Base-by-base conservation (phyloP, 2,329 filamentous ascomycete species). In the Allantophomopsis cytisporea region DNA sequence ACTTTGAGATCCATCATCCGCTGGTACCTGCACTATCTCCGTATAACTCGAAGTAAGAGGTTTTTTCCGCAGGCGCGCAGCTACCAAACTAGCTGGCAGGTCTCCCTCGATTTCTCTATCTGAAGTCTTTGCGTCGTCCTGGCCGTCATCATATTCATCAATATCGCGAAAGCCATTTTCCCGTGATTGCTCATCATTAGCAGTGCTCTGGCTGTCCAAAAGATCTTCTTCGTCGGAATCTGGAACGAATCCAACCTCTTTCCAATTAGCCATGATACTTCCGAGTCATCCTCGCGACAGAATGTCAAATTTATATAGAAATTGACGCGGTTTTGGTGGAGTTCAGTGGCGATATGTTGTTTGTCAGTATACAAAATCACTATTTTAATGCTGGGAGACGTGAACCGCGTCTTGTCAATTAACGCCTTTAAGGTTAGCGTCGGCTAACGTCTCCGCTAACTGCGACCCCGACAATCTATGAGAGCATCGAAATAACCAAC, bases 211-310 rank as follows among this genome's bases (percentile, higher is more conserved):
- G 31, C 41, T 44, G 31, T 54, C 49, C 20, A 45, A 37, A 35
- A 45, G 43, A 34, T 55, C 52, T 43, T 58, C 55, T 31, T 58
- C 54, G 32, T 58, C 55, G n/a, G 55, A 57, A 43, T 58, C 55
- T 31, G 52, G 54, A 15, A 58, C 55, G 36, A 50, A 50, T 39
- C 54, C 54, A 49, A 45, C 53, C 46, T 55, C 52, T 47, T 57
- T 58, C 55, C 55, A 58, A 45, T 44, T 45, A 44, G 54, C 50
- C 54, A 57, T 57, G 21, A 34, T 35, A 38, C 15, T 40, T 35
- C 14, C 39, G 36, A 46, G 39, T 42, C 52, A 54, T 52, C 39
- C 39, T 52, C 41, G 17, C 13, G n/a, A 20, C 34, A 33, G 7
- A 32, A n/a, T 36, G n/a, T 34, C 16, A 36, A 14, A 10, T 15